Base-by-base conservation (phyloP, 2,329 filamentous ascomycete species). In the Clonostachys rosea region DNA sequence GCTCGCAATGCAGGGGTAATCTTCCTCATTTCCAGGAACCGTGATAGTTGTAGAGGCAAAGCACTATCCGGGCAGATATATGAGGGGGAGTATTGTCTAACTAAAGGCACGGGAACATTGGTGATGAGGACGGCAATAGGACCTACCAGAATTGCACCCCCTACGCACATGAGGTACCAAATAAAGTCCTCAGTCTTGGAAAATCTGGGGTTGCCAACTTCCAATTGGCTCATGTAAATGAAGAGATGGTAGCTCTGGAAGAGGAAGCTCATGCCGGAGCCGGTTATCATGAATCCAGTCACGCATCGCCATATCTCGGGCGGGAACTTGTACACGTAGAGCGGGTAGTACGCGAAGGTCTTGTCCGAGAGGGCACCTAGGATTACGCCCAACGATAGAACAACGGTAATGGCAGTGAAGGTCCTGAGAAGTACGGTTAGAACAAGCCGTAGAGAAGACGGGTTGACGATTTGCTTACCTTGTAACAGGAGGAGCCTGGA, bases 11-110 rank as follows among this genome's bases (percentile, higher is more conserved):
- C 74, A 81, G 79, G 84, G 85, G 83, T 80, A 74, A 81, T 89
- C 84, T 89, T 77, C 86, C 86, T 89, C 86, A 75, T 70, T 83
- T 87, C 74, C 84, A 89, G 86, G 86, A 89, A 89, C 85, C 86
- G 85, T 75, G 78, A 85, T 84, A 88, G 84, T 75, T 81, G 85
- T 78, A 60, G 67, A 66, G 70, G 78, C 70, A 67, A 53, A 61
- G 62, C 75, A 75, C 85, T 87, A 85, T 81, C 79, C 86, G 86
- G 85, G 86, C 86, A 89, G 86, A 87, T 87, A 83, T 76, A 74
- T 73, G 76, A 79, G 77, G 68, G 47, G 24, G 43, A 12, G 71
- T 65, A 33, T 49, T 40, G 16, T 13, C 30, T 20, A 41, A 50
- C 40, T n/a, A 43, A 18, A 40, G 12, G 24, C 18, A 44, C 11